Evolutionary conservation across 2,329 filamentous ascomycete species (phyloP), one percentile per base, ranked within the genome.

Genomic region (Beauveria rudraprayagi): DNA sequence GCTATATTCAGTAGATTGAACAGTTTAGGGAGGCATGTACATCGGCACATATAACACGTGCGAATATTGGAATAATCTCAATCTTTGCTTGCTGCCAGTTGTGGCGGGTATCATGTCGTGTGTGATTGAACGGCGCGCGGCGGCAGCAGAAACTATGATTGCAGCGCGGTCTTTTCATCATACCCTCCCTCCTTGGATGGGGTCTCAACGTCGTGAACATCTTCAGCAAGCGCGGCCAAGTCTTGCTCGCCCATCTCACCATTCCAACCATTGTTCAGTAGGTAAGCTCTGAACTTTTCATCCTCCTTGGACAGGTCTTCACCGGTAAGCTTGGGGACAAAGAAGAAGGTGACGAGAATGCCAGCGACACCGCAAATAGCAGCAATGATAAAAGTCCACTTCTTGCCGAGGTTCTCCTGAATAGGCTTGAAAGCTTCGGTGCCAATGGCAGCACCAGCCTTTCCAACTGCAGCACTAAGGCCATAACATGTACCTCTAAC

Each of bases 321-420:
- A 10, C 76, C 77, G 1, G 70, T 75, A 22, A 80, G 63, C 65
- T 79, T 70, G 1, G 77, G 76, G 1, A 81, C 71, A 53, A 80
- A 80, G 64, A 80, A 73, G 54, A 69, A 79, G 0, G 78, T 80
- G 5, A 81, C 77, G 6, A 78, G 34, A 10, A 81, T 71, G 0
- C 79, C 79, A 0, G 71, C 72, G 14, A 81, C 73, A 17, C 78
- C 79, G 56, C 76, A 79, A 37, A 81, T 79, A 1, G 79, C 79
- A 9, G 78, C 79, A 56, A 81, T 76, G 62, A 82, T 80, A 54
- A 81, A 81, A 0, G 78, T 81, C 77, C 77, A 80, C 40, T 71
- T 72, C 65, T 80, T 78, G 0, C 78, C 78, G 1, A 80, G 69
- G 44, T 75, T 68, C 6, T 67, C 69, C 58, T 79, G 71, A 30